Percentiles rank a stretch among this genome's conserved stretches.
phyloP scores from a whole-genome alignment of 768 basidiomycete genomes.

The Pisolithus tinctorius region DNA sequence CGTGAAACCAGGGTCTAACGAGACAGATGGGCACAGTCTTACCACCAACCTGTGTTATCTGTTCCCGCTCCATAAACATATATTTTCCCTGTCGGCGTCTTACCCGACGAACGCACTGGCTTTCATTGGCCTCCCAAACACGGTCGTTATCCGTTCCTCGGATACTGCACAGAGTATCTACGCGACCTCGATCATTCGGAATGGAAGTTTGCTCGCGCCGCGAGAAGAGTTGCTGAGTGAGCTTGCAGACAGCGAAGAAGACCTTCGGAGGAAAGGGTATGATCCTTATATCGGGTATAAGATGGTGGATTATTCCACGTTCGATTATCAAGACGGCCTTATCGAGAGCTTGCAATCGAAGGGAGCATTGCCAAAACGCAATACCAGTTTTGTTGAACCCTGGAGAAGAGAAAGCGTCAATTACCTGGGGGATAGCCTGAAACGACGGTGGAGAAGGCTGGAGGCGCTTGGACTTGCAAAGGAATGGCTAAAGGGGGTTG shows the following conservation, averaged over 20 bases:
- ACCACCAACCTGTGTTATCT: conserved; percentile 49
- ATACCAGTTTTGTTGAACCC: conserved; percentile 39
- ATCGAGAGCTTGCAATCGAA: conserved; percentile 7
- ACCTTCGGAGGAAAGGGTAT: conserved; percentile 32
- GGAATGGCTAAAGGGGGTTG: conserved; percentile 39
- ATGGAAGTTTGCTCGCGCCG: conserved; percentile 34
- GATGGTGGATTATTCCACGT: conserved; percentile 27
- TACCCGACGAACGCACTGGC: conserved; percentile 47
- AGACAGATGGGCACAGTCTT: conserved; percentile 19
- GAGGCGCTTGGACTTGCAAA: conserved; percentile 32
- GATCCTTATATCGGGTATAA: conserved; percentile 46
- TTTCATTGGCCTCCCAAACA: conserved; percentile 50
- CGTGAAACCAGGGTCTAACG: conserved; percentile 12
- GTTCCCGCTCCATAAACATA: conserved; percentile 47
- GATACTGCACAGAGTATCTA: conserved; percentile 47
- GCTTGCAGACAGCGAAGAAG: conserved; percentile 36
- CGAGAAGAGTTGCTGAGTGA: conserved; percentile 34
- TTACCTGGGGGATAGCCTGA: conserved; percentile 26
- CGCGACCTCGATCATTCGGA: conserved; percentile 37
- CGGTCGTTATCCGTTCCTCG: conserved; percentile 39
- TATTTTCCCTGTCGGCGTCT: conserved; percentile 42
- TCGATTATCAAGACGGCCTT: conserved; percentile 36
- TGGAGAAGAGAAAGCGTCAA: conserved; percentile 37
- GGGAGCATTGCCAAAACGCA: conserved; percentile 35
- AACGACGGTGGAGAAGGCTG: conserved; percentile 30